These are phyloP conservation scores for Botrytis porri DNA, from an alignment of 2,329 filamentous ascomycete species.

Conservation along the genomic window DNA sequence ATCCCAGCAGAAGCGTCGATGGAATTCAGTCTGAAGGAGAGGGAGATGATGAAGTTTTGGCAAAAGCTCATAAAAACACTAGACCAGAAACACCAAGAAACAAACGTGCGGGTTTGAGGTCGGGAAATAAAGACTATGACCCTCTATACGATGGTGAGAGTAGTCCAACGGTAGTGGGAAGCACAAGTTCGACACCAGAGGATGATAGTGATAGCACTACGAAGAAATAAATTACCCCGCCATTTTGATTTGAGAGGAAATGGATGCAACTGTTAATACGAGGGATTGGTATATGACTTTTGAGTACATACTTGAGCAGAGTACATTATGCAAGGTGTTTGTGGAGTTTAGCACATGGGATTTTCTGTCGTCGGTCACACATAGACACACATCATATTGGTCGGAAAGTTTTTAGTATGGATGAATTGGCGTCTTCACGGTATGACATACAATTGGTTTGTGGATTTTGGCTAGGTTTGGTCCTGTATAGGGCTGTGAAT, in stretches of 20 bases:
- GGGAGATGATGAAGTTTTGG: constrained; percentile 25
- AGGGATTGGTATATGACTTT: constrained; percentile 11
- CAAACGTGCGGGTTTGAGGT: constrained; percentile 22
- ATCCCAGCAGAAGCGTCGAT: constrained; percentile 26
- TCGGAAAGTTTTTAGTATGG: background rate
- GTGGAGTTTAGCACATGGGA: background rate
- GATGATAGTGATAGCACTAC: constrained; percentile 8
- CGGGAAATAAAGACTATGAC: constrained; percentile 35
- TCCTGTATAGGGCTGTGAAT: background rate
- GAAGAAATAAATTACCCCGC: background rate
- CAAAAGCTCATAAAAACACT: constrained; percentile 18
- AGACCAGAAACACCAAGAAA: constrained; percentile 21
- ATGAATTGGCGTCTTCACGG: background rate
- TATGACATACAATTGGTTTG: background rate
- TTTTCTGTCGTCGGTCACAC: background rate
- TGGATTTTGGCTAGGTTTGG: background rate
- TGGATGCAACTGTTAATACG: background rate
- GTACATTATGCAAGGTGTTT: constrained; percentile 16
- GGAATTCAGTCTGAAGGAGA: constrained; percentile 30
- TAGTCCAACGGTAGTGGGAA: constrained; percentile 34
- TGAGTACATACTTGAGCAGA: constrained; percentile 10
- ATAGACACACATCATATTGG: constrained; percentile 8
- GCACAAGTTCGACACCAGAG: constrained; percentile 26
- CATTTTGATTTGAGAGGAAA: background rate
- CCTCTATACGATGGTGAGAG: constrained; percentile 36